Percentiles rank a stretch among this genome's conserved stretches.
Evolutionary conservation across 2,329 filamentous ascomycete genomes (phyloP).

Genomic region (Oidium heveae): DNA sequence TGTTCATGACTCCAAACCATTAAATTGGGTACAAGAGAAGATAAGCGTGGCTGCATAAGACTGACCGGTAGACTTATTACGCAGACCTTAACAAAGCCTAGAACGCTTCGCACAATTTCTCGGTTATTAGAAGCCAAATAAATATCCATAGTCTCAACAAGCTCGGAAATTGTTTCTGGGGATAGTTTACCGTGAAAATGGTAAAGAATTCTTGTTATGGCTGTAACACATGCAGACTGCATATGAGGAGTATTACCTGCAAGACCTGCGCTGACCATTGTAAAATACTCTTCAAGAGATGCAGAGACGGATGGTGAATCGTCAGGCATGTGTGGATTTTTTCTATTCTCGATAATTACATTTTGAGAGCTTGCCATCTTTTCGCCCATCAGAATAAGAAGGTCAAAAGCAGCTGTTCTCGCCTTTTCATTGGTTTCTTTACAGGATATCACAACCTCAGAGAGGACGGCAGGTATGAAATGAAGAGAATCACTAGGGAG

Average conservation of each 20-base stretch:
- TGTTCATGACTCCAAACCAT: conserved; percentile 96
- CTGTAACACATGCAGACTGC: conserved; percentile 92
- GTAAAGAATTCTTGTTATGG: conserved; percentile 76
- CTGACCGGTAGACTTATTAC: conserved; percentile 62
- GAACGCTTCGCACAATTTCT: conserved; percentile 81
- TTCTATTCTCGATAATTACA: conserved; percentile 56
- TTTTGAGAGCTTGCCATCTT: conserved; percentile 43
- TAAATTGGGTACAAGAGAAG: conserved; percentile 60
- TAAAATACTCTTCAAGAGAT: conserved; percentile 84
- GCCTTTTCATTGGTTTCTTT: conserved; percentile 97
- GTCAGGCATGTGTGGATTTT: conserved; percentile 65
- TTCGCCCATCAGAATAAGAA: conserved; percentile 70
- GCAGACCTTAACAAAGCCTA: conserved; percentile 93
- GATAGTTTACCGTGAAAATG: conserved; percentile 57
- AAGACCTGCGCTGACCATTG: conserved; percentile 90
- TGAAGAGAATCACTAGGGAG: conserved; percentile 58
- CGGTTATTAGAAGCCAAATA: conserved; percentile 93
- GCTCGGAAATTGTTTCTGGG: conserved; percentile 45
- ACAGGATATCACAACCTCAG: conserved; percentile 85
- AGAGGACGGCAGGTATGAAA: conserved; percentile 77
- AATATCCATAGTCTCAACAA: conserved; percentile 85
- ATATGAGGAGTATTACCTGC: conserved; percentile 86
- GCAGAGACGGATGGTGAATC: conserved; percentile 56
- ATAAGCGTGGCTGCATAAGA: conserved; percentile 53
- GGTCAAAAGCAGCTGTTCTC: conserved; percentile 65